Evolutionary conservation across 768 basidiomycete species (phyloP), one percentile per base, ranked within the genome.

Genomic region (Russula emetica): DNA sequence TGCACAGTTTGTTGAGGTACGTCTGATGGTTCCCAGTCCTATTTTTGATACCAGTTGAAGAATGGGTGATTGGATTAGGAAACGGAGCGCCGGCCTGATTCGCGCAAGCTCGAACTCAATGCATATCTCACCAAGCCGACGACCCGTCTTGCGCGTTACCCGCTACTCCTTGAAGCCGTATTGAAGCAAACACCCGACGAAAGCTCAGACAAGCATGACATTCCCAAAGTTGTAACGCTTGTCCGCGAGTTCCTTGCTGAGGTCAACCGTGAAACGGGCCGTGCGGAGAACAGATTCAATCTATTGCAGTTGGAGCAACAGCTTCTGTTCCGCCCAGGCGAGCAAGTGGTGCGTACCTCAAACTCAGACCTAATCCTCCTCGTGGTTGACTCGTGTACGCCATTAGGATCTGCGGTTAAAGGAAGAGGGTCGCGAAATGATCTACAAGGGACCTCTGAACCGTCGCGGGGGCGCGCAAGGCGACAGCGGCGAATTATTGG

Each of bases 71-170:
- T 34, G 24, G 50, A 42, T 20, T 68, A 95, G 94, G 79, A 85
- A 67, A 92, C 90, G 2, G 97, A 99, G 73, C 88, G 97, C 22
- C 78, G 90, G 22, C 95, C 95, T 0, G 94, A 97, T 73, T 98
- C 95, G 10, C 83, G 96, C 32, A 98, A 98, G 76, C 83, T 98
- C 40, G 97, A 99, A 75, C 77, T 99, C 55, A 99, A 99, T 73
- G 97, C 93, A 1, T 99, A 98, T 74, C 79, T 99, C 45, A 99
- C 97, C 8, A 98, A 98, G 74, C 97, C 97, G 1, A 98, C 97
- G 2, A 98, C 97, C 6, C 87, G 97, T 70, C 80, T 99, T 30
- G 97, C 96, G n/a, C 82, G 97, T 67, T 98, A 98, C 73, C 97
- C 97, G 8, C 81, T 99, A 2, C 78, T 98, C 2, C 80, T 99